Base-by-base conservation (phyloP, 2,329 filamentous ascomycete species). In the Aphanocladium album region DNA sequence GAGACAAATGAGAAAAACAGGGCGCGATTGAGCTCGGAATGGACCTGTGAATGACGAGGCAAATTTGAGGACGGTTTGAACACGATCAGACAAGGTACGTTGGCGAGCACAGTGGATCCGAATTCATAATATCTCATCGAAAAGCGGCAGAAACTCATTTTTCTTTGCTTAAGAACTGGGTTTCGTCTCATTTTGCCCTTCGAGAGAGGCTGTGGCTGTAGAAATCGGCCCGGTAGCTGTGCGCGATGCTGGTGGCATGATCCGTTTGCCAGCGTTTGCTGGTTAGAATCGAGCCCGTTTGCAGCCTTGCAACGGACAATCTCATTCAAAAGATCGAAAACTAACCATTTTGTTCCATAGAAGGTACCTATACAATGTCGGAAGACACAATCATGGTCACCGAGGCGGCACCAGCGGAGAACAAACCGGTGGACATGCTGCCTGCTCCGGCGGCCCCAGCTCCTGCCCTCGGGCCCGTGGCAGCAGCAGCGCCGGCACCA, bases 81-180 rank as follows among this genome's bases (percentile, higher is more conserved):
- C 37, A 17, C 37, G 19, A 25, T n/a, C 6, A 17, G n/a, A 52
- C 57, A 17, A 57, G 37, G 57, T 59, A 59, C 57, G 57, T 35
- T 14, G n/a, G 19, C 46, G 12, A 51, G 27, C 37, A n/a, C 25
- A 37, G n/a, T 27, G 4, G 27, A 16, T 2, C 25, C 9, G 5
- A 59, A 59, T 17, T 59, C 57, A 59, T 52, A 19, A 1, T 2
- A 33, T 55, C 33, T 60, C 41, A 60, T 23, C 19, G 3, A 5
- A 41, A 41, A 55, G 30, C 12, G 21, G 17, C 3, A 27, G 5
- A 16, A 43, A 50, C 51, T 55, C 43, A 60, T 55, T 49, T 30
- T 47, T 17, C 23, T 6, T 12, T n/a, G 19, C 27, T 0, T 5
- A 0, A 19, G n/a, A 37, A 16, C 12, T 25, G 11, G 7, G 3